Percentiles rank a stretch among this genome's conserved stretches.
These are phyloP conservation scores for Cytidiella melzeri DNA, from an alignment of 768 basidiomycete species.

Conservation along the genomic window DNA sequence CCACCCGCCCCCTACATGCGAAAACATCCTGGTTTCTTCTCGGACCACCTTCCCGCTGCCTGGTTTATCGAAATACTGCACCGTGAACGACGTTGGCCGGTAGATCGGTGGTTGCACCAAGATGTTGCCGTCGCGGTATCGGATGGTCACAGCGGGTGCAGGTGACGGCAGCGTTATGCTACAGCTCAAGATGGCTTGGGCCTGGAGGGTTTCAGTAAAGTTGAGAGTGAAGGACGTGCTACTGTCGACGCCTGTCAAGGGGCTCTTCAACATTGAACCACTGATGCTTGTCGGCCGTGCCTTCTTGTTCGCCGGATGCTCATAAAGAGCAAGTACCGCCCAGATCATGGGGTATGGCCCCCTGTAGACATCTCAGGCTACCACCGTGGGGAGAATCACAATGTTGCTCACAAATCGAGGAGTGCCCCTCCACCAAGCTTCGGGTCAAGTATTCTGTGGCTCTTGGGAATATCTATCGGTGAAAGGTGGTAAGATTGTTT, in stretches of 20 bases:
- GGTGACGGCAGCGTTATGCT: slow-evolving; percentile 49
- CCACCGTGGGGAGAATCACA: not conserved
- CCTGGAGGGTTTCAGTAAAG: slow-evolving; percentile 57
- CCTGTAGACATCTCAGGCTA: slow-evolving; percentile 28
- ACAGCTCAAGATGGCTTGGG: slow-evolving; percentile 69
- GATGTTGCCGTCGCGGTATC: slow-evolving; percentile 71
- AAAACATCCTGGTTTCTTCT: slow-evolving; percentile 54
- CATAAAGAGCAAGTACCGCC: slow-evolving; percentile 76
- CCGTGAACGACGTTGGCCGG: slow-evolving; percentile 58
- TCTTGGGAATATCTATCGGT: slow-evolving; percentile 51
- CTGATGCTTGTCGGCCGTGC: slow-evolving; percentile 50
- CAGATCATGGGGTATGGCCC: slow-evolving; percentile 81
- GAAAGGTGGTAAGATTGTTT: not conserved
- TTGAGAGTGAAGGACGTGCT: slow-evolving; percentile 71
- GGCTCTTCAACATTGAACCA: slow-evolving; percentile 74
- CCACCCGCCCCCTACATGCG: slow-evolving; percentile 67
- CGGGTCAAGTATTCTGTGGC: slow-evolving; percentile 76
- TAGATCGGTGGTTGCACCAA: slow-evolving; percentile 59
- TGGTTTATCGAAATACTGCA: slow-evolving; percentile 50
- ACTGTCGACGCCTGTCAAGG: slow-evolving; percentile 71
- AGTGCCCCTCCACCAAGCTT: slow-evolving; percentile 76
- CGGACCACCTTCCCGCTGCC: slow-evolving; percentile 37
- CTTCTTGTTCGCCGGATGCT: slow-evolving; percentile 66
- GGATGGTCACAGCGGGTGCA: slow-evolving; percentile 55
- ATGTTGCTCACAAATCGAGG: slow-evolving; percentile 64